Evolutionary conservation across 495 filamentous ascomycete species (phyloP).

Genomic region (Aspergillus sclerotioniger): DNA sequence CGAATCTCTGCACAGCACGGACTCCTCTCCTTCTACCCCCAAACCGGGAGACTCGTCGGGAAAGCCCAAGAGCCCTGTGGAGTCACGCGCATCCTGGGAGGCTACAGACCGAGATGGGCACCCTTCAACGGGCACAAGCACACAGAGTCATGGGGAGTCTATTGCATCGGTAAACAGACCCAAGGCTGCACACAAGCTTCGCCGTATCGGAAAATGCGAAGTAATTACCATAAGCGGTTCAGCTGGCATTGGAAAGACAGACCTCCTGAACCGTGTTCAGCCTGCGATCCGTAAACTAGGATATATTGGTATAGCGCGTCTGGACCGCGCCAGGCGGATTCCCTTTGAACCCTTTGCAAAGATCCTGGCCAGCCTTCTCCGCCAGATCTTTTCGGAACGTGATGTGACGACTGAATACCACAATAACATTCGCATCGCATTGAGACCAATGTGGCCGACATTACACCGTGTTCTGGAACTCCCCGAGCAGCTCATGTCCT

Average conservation of each 20-base stretch:
- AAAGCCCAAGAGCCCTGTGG: constrained; percentile 38
- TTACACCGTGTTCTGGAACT: constrained; percentile 75
- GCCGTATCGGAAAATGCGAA: constrained; percentile 68
- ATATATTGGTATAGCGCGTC: constrained; percentile 81
- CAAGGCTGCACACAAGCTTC: constrained; percentile 54
- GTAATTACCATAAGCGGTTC: constrained; percentile 73
- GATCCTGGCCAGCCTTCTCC: constrained; percentile 76
- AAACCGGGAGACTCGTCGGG: constrained; percentile 20
- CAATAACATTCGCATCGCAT: constrained; percentile 65
- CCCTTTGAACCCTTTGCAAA: constrained; percentile 83
- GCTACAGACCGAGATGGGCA: constrained; percentile 38
- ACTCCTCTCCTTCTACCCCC: constrained; percentile 35
- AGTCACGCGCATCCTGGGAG: constrained; percentile 38
- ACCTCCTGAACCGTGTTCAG: constrained; percentile 74
- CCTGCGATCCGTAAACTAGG: constrained; percentile 68
- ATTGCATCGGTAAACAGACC: constrained; percentile 34
- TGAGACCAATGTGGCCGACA: constrained; percentile 74
- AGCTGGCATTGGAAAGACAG: constrained; percentile 80
- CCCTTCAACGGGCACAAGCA: constrained; percentile 25
- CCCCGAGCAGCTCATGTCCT: constrained; percentile 67
- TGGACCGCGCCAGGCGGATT: constrained; percentile 75
- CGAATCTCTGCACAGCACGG: constrained; percentile 37
- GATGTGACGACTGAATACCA: constrained; percentile 84
- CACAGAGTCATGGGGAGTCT: constrained; percentile 34
- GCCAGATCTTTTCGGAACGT: constrained; percentile 87